Base-by-base conservation (phyloP, 2,329 filamentous ascomycete species). In the Colletotrichum sp. region DNA sequence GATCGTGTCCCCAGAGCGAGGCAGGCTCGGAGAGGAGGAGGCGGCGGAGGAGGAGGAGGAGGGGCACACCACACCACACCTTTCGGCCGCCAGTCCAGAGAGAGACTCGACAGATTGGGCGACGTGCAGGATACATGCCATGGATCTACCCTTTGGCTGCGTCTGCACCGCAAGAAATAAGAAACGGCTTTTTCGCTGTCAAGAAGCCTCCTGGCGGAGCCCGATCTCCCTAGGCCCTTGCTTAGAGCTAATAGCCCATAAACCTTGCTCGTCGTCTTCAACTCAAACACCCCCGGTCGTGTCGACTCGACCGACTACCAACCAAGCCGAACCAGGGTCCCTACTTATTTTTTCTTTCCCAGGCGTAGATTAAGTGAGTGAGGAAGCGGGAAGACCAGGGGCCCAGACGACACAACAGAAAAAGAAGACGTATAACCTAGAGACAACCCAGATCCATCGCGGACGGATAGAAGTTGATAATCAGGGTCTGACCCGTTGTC, bases 401-500 rank as follows among this genome's bases (percentile, higher is more conserved):
- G 44, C 44, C 44, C 44, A 52, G 44, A 52, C 44, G 44, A 52
- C 44, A 52, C 44, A 21, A 52, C 44, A 52, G 39, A 21, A 28
- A 36, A 68, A 76, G 73, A 77, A 71, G 68, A 66, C 64, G 69
- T 77, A 77, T 77, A 77, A 77, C 70, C 77, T 68, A 76, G 74
- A 77, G 69, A 77, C 28, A 52, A 52, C 44, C 44, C 59, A 71
- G 76, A 69, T 77, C 74, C 74, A 77, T 77, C 70, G 55, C 70
- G 66, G 66, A 72, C 69, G 74, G 26, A 34, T 62, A 39, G 62
- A 26, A 63, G 44, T 72, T 73, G 69, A 73, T 72, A 71, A 69
- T 69, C 69, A 78, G 75, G 77, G 77, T 77, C 72, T 77, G 77
- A 71, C 69, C 77, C 75, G 69, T 76, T 77, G 77, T 78, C 72